Base-by-base conservation (phyloP, 1,284 basidiomycete species). In the Tilletia setariae region DNA sequence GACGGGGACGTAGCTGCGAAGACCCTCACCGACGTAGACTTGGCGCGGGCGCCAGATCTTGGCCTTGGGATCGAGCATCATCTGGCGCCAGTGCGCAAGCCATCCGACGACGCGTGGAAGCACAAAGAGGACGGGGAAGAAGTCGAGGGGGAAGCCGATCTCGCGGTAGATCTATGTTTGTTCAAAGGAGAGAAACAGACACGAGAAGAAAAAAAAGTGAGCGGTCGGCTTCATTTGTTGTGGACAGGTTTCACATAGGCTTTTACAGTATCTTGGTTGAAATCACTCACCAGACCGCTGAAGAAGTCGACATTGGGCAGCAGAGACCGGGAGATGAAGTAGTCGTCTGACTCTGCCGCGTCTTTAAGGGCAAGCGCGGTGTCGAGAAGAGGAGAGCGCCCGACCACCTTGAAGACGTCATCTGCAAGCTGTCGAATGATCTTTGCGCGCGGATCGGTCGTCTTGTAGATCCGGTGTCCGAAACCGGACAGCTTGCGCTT, bases 91-190 rank as follows among this genome's bases (percentile, higher is more conserved):
- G 82, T 92, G 91, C 0, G 92, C 91, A 11, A 93, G 85, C 92
- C 91, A 93, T 11, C 92, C 92, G 25, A 91, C 91, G 2, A 93
- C 91, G 21, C 92, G 88, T 2, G 92, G 92, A 2, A 94, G 91
- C 21, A 90, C 92, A 78, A 94, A 94, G 49, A 94, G 84, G 42
- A 94, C 91, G 0, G 92, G 91, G 88, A 92, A 94, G 83, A 91
- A 93, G 83, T 13, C 68, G 66, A 69, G 59, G 25, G 59, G 46
- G 6, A 64, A 28, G 49, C 62, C 53, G 15, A 68, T 49, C 23
- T 32, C 21, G 21, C n/a, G 8, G 64, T 64, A 68, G 44, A 46
- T 46, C 44, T 46, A 46, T n/a, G 15, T 15, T 13, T 46, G 15
- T 21, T 25, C 44, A 28, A 67, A 19, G 59, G 32, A 32, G 30